Base-by-base conservation (phyloP, 2,329 filamentous ascomycete species). In the Acrocalymma vagum region DNA sequence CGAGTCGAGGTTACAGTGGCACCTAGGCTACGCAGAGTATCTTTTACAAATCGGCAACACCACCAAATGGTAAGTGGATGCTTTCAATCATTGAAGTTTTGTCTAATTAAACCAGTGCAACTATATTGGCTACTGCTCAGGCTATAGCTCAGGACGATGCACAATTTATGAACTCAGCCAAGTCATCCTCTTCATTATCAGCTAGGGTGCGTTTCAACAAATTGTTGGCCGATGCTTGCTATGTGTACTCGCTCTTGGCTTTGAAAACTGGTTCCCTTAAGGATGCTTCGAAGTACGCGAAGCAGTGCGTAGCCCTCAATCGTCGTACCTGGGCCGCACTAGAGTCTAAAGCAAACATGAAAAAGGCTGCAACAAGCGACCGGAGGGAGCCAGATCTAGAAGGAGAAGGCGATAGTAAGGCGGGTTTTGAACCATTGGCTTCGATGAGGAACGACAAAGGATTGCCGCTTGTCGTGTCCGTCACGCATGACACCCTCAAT, bases 11-110 rank as follows among this genome's bases (percentile, higher is more conserved):
- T 53, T 86, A 10, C 74, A 76, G 22, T 87, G 87, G 64, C 81
- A 91, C 51, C 71, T 96, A 6, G 82, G 84, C 0, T 84, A 85
- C 46, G 85, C 88, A 1, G 89, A 95, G 63, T 90, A 91, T 63
- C 76, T 86, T 18, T 73, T 92, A 13, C 80, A 81, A 2, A 79
- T 85, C 9, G 87, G 86, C 8, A 83, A 84, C 33, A 71, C 81
- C 11, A 78, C 84, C 8, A 84, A 87, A 68, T 86, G 76, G 70
- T 72, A 61, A 54, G 54, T 40, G 4, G 0, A 14, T 7, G 1
- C 21, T n/a, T 15, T n/a, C n/a, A 21, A 4, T 11, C 22, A n/a
- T 4, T 6, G 13, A 25, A n/a, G 9, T n/a, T 11, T 10, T 15
- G 16, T 25, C 53, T 65, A 38, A 66, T 41, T 13, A 14, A 24